These are phyloP conservation scores for Vishniacozyma victoriae DNA, from an alignment of 768 basidiomycete species.

Conservation along the genomic window DNA sequence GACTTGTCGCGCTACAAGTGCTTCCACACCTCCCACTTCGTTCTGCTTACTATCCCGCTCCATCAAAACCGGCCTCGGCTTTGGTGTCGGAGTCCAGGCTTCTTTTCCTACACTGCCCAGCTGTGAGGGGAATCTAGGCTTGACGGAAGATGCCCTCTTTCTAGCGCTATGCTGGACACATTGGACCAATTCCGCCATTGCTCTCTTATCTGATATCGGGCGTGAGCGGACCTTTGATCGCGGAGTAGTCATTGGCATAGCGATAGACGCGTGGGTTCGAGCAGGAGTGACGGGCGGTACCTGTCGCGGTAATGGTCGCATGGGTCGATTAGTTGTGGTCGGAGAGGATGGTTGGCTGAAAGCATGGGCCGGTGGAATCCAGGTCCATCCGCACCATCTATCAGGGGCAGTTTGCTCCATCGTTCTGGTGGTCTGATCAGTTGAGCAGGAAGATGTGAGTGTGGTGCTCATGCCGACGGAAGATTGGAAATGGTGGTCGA, in stretches of 20 bases:
- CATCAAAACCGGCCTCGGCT: too few species aligned
- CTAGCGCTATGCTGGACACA: constrained; percentile 8
- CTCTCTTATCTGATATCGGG: constrained; percentile 6
- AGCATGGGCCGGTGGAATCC: constrained; percentile 2
- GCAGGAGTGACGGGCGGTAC: background rate
- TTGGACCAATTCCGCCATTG: constrained; percentile 5
- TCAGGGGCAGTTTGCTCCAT: too few species aligned
- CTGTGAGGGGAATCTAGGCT: too few species aligned
- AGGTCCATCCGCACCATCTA: constrained; percentile 20
- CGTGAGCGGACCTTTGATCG: constrained; percentile 7
- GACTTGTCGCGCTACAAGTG: too few species aligned
- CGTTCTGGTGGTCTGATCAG: too few species aligned
- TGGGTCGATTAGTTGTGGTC: constrained; percentile 5
- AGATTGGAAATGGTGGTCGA: background rate
- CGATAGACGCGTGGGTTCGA: background rate
- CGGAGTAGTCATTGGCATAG: background rate
- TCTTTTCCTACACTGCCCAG: too few species aligned
- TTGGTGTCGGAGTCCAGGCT: too few species aligned
- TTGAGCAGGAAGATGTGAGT: background rate
- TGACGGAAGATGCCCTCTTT: constrained; percentile 5
- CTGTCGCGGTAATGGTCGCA: background rate
- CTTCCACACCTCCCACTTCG: too few species aligned
- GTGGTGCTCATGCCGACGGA: background rate
- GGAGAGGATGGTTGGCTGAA: background rate
- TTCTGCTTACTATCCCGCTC: too few species aligned